Evolutionary conservation across 139 green algal genomes (phyloP).

Genomic region (Pseudopediastrum boryanum): DNA sequence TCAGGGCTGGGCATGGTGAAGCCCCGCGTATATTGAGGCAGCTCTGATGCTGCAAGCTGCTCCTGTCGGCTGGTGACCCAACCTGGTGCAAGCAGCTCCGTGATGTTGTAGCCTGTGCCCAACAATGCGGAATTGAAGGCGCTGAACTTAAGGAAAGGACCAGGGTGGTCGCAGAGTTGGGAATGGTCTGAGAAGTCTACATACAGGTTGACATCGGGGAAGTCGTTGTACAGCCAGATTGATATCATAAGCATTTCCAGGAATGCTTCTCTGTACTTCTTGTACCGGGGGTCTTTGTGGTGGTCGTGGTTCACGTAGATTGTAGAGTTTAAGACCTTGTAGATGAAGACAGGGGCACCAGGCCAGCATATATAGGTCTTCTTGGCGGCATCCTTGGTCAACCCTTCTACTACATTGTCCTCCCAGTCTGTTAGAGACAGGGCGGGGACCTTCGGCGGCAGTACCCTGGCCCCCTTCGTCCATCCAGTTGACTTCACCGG

Average conservation of each 20-base stretch:
- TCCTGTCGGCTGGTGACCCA: constrained; percentile 2
- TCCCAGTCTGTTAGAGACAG: too few relatives aligned
- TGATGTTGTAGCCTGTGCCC: constrained; percentile 11
- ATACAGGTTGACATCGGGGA: constrained; percentile 13
- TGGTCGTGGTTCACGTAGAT: constrained; percentile 17
- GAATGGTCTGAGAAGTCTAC: constrained; percentile 26
- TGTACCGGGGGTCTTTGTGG: background rate
- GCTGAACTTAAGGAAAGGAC: constrained; percentile 21
- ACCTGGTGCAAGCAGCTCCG: constrained; percentile 5
- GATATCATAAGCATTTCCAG: constrained; percentile 22
- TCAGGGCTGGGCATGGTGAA: constrained; percentile 33
- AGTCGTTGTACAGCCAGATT: constrained; percentile 9
- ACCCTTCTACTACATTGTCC: too few relatives aligned
- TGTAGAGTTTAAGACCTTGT: constrained; percentile 14
- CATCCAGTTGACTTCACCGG: too few relatives aligned
- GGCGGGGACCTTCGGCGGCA: too few relatives aligned
- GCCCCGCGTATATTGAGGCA: background rate
- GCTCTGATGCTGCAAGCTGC: background rate
- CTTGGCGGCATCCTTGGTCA: too few relatives aligned
- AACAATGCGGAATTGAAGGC: background rate
- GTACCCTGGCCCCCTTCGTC: too few relatives aligned
- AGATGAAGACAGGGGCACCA: background rate
- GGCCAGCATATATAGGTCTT: too few relatives aligned
- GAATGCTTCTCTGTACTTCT: background rate
- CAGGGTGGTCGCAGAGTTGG: constrained; percentile 18